Evolutionary conservation across 2,329 filamentous ascomycete genomes (phyloP), one percentile per base, ranked within the genome.

Genomic region (Exophiala spinifera): DNA sequence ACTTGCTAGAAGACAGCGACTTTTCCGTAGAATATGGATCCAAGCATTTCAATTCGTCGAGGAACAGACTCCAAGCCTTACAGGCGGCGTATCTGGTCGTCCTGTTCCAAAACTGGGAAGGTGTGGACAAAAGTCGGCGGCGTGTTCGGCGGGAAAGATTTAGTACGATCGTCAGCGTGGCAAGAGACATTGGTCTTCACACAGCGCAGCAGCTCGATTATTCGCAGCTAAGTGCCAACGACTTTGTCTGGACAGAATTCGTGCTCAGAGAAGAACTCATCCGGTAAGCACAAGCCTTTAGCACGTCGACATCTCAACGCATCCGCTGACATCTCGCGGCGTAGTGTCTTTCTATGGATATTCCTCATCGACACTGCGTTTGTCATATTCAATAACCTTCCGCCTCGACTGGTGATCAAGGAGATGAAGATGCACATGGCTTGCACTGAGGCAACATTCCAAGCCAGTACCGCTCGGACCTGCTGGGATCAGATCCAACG

Each of bases 301-400:
- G 5, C 4, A n/a, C 36, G 17, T 39, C n/a, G 33, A 13, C n/a
- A 10, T 14, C 33, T 10, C 3, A 36, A 14, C 33, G 3, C n/a
- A 3, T 10, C 17, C 17, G 7, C 36, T 31, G 28, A 31, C 28
- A 10, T 10, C 7, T 10, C 6, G 3, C 28, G 4, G 28, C 11
- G 10, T 11, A 39, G 36, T 15, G 19, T 61, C 1, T 68, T 72
- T 34, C 59, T 64, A 2, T 73, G 67, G 65, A 65, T 71, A 4
- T 71, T 71, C 21, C 53, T 73, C 8, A 50, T 74, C 10, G 71
- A 74, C 46, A 68, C 70, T 0, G 69, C 69, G 0, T 74, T 73
- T 51, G 67, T 72, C 17, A 72, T 71, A 11, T 73, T 73, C 59
- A 72, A 73, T 59, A 74, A 74, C 28, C 57, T 69, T 1, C 71